These are phyloP conservation scores for Hypoxylon sp. DNA, from an alignment of 2,329 filamentous ascomycete species.

Conservation along the genomic window DNA sequence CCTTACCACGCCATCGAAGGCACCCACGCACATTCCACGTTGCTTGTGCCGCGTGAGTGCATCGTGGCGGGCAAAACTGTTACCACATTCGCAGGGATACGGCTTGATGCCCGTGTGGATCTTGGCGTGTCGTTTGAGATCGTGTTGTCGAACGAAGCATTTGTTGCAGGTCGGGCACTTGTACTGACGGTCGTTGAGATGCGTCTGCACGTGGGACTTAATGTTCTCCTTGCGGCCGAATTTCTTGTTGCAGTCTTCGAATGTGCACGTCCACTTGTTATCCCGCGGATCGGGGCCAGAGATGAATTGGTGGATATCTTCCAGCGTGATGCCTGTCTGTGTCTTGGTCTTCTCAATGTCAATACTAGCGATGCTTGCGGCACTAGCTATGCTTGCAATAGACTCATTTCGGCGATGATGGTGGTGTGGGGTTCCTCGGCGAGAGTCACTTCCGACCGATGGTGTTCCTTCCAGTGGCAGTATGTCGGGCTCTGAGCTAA, in stretches of 20 bases:
- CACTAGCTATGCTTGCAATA: constrained; percentile 64
- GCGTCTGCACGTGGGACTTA: constrained; percentile 97
- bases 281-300: constrained; percentile 75
- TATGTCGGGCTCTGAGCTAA: constrained; percentile 30
- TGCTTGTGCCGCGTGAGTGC: constrained; percentile 93
- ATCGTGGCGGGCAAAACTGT: constrained; percentile 94
- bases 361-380: constrained; percentile 67
- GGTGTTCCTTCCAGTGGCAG: constrained; percentile 36
- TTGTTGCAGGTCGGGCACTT: constrained; percentile 93
- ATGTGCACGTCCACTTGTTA: constrained; percentile 82
- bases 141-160: constrained; percentile 96
- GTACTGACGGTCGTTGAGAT: constrained; percentile 95
- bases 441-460: constrained; percentile 40
- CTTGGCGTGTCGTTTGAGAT: constrained; percentile 95
- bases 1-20: constrained; percentile 79
- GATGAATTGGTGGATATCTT: constrained; percentile 83
- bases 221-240: constrained; percentile 99
- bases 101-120: constrained; percentile 97
- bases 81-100: constrained; percentile 92
- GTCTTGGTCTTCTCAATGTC: constrained; percentile 72
- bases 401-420: constrained; percentile 68
- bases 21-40: constrained; percentile 94
- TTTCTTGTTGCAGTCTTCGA: constrained; percentile 80
- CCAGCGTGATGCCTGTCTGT: constrained; percentile 85
- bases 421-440: constrained; percentile 54